Percentiles rank a stretch among this genome's conserved stretches.
Conservation (phyloP, 495 filamentous ascomycete species). For the Penicillium alfredii region DNA sequence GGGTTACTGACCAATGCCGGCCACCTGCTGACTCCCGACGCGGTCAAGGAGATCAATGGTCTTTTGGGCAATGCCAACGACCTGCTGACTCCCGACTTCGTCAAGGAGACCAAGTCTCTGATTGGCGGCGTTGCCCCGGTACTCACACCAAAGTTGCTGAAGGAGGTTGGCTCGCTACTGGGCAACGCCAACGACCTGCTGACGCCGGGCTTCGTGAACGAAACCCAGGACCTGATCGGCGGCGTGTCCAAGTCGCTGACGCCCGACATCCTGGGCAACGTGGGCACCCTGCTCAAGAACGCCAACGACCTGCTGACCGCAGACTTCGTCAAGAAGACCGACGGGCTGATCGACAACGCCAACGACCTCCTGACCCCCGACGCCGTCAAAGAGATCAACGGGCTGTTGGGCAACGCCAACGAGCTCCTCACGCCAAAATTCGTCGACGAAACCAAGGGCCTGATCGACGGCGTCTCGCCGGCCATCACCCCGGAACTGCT, state of each 20-base stretch:
- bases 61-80: slow-evolving; percentile 25
- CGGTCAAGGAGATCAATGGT: slow-evolving; percentile 31
- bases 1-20: slow-evolving; percentile 36
- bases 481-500: slow-evolving; percentile 33
- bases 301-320: slow-evolving; percentile 31
- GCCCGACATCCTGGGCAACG: slow-evolving; percentile 24
- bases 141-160: slow-evolving; percentile 31
- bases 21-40: slow-evolving; percentile 29
- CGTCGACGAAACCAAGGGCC: slow-evolving; percentile 35
- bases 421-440: slow-evolving; percentile 30
- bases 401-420: slow-evolving; percentile 24
- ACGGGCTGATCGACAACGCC: slow-evolving; percentile 35
- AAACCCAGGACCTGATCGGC: slow-evolving; percentile 37
- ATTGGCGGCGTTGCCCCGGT: slow-evolving; percentile 30
- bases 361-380: slow-evolving; percentile 31
- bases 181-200: slow-evolving; percentile 38
- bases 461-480: slow-evolving; percentile 31
- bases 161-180: slow-evolving; percentile 35
- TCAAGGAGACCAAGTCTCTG: slow-evolving; percentile 37
- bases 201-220: slow-evolving; percentile 37
- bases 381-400: slow-evolving; percentile 32
- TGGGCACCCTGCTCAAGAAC: slow-evolving; percentile 31
- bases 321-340: slow-evolving; percentile 36
- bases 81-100: slow-evolving; percentile 29
- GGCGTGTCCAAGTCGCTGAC: slow-evolving; percentile 36